phyloP scores from a whole-genome alignment of 805 yeast genomes.

The Tetrapisispora phaffii region DNA sequence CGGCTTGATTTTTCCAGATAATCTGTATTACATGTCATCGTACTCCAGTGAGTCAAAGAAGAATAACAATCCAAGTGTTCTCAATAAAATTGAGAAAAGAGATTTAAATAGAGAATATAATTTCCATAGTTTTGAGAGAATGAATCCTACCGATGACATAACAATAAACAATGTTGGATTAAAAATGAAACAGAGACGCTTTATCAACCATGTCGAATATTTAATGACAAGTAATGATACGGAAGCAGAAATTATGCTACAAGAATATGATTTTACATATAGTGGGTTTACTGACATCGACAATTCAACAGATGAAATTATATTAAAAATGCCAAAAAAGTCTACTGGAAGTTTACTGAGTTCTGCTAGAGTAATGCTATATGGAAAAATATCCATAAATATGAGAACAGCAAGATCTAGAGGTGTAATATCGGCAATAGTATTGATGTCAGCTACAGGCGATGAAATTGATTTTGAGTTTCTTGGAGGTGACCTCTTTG shows the following conservation, averaged over 20 bases:
- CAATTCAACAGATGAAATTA: conserved; percentile 35
- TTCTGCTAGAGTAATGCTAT: conserved; percentile 70
- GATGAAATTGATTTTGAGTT: conserved; percentile 90
- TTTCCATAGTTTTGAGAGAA: background rate
- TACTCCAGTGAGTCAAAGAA: background rate
- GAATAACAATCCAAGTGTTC: background rate
- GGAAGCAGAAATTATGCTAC: conserved; percentile 52
- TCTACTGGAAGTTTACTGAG: conserved; percentile 72
- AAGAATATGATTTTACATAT: conserved; percentile 54
- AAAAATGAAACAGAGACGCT: conserved; percentile 11
- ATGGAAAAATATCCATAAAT: conserved; percentile 61
- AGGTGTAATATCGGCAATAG: conserved; percentile 82
- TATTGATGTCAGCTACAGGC: conserved; percentile 71
- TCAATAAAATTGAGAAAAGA: background rate
- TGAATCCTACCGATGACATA: conserved; percentile 1
- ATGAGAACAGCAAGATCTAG: conserved; percentile 61
- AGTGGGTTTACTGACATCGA: conserved; percentile 44
- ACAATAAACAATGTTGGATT: background rate
- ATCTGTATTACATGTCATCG: background rate
- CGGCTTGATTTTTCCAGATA: conserved; percentile 36
- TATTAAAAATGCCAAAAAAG: conserved; percentile 71
- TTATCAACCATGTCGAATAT: conserved; percentile 23
- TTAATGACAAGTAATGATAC: conserved; percentile 26
- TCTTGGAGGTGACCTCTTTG: conserved; percentile 59
- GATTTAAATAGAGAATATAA: background rate